A percentile compares a stretch with the other conserved stretches of the same genome.
Conservation (phyloP, 176 grass and related monocot genomes). For the Cenchrus americanus region DNA sequence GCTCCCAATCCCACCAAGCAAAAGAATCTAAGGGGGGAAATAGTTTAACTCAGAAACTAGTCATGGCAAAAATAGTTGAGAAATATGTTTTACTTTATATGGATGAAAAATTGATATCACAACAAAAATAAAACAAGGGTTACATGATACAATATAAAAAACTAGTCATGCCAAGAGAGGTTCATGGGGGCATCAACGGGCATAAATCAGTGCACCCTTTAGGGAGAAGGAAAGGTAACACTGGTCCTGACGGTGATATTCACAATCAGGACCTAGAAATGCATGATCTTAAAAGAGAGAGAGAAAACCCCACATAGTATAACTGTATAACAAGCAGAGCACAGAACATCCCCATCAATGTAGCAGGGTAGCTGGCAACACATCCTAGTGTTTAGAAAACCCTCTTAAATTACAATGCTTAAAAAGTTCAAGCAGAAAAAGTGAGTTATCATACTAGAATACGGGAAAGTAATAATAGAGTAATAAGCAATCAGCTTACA, state of each 20-base stretch:
- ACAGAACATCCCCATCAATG: background rate
- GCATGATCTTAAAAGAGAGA: slow-evolving; percentile 3
- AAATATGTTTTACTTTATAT: too few relatives aligned
- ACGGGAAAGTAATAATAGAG: background rate
- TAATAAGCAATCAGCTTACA: slow-evolving; percentile 53
- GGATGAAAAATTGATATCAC: too few relatives aligned
- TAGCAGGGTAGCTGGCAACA: background rate
- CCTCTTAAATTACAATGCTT: background rate
- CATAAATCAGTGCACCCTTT: background rate
- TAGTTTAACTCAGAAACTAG: background rate
- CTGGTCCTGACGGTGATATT: background rate
- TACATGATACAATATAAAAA: background rate
- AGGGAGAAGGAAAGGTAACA: background rate
- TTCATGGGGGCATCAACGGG: background rate
- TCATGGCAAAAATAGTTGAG: background rate
- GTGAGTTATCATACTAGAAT: background rate
- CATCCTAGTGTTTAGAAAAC: background rate
- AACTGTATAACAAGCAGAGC: background rate
- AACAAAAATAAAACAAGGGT: slow-evolving; percentile 13
- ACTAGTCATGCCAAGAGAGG: background rate
- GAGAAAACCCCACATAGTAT: background rate
- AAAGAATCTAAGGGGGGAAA: slow-evolving; percentile 67
- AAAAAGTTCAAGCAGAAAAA: slow-evolving; percentile 1
- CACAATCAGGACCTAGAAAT: slow-evolving; percentile 3
- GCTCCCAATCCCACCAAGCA: slow-evolving; percentile 80